Evolutionary conservation across 352 stramenopile genomes (phyloP).

Genomic region (Globisporangium cylindrosporum): DNA sequence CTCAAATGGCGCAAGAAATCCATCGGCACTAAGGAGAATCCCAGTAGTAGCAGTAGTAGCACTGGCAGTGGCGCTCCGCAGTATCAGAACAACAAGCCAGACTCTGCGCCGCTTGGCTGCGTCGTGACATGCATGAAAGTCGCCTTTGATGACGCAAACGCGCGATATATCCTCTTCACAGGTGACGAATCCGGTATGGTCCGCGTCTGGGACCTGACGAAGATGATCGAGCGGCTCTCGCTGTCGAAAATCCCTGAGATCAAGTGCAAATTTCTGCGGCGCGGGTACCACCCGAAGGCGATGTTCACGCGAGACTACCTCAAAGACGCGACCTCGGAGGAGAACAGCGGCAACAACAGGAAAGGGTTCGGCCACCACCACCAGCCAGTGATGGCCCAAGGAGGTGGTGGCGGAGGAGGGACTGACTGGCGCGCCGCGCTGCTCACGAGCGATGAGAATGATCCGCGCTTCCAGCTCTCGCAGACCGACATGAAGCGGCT

Average conservation of each 20-base stretch:
- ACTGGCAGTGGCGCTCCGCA: not conserved
- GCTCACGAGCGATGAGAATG: constrained; percentile 31
- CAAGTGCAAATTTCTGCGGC: constrained; percentile 55
- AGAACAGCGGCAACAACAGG: not conserved
- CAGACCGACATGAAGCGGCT: constrained; percentile 43
- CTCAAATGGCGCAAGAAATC: constrained; percentile 19
- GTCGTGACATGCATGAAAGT: constrained; percentile 55
- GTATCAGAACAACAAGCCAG: constrained; percentile 2
- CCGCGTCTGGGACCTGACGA: constrained; percentile 45
- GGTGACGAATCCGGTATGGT: constrained; percentile 54
- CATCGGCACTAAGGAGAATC: not conserved
- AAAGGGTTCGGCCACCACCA: constrained; percentile 25
- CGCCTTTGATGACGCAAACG: constrained; percentile 40
- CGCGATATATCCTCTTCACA: constrained; percentile 51
- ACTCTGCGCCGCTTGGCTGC: constrained; percentile 14
- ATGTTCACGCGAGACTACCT: constrained; percentile 59
- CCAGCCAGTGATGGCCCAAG: constrained; percentile 19
- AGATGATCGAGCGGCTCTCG: constrained; percentile 45
- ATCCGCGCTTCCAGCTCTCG: constrained; percentile 32
- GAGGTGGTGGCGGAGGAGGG: not conserved
- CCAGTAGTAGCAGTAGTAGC: not conserved
- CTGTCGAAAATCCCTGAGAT: constrained; percentile 60
- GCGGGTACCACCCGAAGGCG: constrained; percentile 58
- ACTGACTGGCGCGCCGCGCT: constrained; percentile 31
- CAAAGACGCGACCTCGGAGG: constrained; percentile 30